Conservation (phyloP, 257 asterid genomes). For the Plectranthus barbatus region DNA sequence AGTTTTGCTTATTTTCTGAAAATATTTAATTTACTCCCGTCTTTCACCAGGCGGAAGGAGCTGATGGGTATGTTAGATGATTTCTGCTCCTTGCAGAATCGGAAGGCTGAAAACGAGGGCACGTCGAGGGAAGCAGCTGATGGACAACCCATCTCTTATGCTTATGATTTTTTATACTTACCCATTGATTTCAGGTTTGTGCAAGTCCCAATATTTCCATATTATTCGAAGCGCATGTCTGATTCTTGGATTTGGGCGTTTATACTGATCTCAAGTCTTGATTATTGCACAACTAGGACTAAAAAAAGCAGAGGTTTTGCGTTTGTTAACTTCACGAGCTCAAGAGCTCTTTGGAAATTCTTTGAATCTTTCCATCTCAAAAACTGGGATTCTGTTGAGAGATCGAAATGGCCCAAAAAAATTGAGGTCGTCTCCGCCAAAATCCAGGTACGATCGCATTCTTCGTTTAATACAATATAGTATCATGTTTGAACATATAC, state of each 20-base stretch:
- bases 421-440: constrained; percentile 39
- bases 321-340: constrained; percentile 51
- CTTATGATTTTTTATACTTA: constrained; percentile 62
- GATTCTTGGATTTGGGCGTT: background rate
- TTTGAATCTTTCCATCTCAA: constrained; percentile 14
- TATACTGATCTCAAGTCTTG: background rate
- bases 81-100: constrained; percentile 35
- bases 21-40: background rate
- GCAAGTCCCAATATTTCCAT: background rate
- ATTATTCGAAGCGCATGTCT: background rate
- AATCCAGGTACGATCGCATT: constrained; percentile 46
- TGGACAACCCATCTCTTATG: background rate
- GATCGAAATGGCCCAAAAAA: constrained; percentile 19
- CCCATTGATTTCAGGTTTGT: constrained; percentile 58
- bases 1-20: too few relatives aligned
- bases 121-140: background rate
- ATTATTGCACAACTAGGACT: constrained; percentile 17
- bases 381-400: constrained; percentile 11
- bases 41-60: constrained; percentile 28
- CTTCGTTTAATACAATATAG: too few relatives aligned
- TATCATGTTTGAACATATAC: too few relatives aligned
- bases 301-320: constrained; percentile 53
- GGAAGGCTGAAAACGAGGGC: constrained; percentile 1
- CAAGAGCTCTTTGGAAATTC: constrained; percentile 33
- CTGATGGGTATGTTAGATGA: constrained; percentile 31